Evolutionary conservation across 1,284 basidiomycete genomes (phyloP).

Genomic region (Ganoderma boninense): DNA sequence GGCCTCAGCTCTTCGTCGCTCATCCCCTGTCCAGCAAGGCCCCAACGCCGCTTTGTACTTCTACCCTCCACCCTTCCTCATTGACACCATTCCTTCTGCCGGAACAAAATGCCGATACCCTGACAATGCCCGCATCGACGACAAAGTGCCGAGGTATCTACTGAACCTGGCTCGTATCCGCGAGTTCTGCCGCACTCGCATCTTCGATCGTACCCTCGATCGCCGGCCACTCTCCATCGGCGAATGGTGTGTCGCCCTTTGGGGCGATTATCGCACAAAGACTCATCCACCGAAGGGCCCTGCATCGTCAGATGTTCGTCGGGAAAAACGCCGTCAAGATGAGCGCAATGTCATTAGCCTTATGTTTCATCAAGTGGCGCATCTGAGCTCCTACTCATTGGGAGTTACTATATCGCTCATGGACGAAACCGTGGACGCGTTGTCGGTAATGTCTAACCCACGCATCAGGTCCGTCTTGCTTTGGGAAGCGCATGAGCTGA

Average conservation of each 20-base stretch:
- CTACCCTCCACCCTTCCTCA: constrained; percentile 15
- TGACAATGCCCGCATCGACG: neutral
- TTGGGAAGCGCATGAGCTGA: constrained; percentile 9
- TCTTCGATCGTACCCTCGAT: constrained; percentile 8
- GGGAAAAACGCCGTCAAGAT: constrained; percentile 6
- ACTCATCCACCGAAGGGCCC: neutral
- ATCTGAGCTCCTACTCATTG: neutral
- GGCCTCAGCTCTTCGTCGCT: neutral
- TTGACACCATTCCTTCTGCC: constrained; percentile 2
- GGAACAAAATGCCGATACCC: neutral
- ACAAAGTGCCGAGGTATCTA: constrained; percentile 12
- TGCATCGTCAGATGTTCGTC: neutral
- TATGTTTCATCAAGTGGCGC: constrained; percentile 8
- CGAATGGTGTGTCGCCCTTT: constrained; percentile 19
- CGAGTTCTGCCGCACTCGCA: constrained; percentile 11
- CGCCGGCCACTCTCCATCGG: constrained; percentile 8
- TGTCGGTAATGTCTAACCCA: neutral
- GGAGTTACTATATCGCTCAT: neutral
- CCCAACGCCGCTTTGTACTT: constrained; percentile 5
- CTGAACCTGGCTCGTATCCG: constrained; percentile 18
- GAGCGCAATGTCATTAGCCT: constrained; percentile 8
- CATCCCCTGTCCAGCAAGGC: neutral
- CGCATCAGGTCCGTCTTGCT: neutral
- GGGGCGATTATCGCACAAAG: constrained; percentile 9
- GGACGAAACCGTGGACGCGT: neutral